A percentile compares a stretch with the other conserved stretches of the same genome.
Conservation (phyloP, 352 stramenopile species). For the Phytopythium aichiense region DNA sequence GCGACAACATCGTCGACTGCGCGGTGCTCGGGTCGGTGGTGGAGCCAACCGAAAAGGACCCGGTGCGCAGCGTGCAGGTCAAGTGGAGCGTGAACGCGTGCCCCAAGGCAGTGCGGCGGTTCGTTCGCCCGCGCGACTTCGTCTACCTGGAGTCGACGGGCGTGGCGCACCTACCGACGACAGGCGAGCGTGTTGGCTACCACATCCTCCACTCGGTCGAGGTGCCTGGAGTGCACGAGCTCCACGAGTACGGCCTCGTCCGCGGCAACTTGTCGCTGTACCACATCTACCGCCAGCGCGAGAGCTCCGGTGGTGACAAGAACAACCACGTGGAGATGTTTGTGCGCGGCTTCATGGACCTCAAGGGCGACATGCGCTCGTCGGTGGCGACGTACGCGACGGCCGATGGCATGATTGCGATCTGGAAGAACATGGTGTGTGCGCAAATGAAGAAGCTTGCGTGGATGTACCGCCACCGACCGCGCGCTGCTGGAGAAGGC, state of each 20-base stretch:
- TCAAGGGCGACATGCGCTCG: slow-evolving; percentile 7
- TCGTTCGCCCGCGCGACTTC: slow-evolving; percentile 33
- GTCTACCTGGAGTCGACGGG: slow-evolving; percentile 38
- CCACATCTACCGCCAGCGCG: slow-evolving; percentile 27
- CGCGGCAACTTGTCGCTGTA: slow-evolving; percentile 29
- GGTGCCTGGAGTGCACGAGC: slow-evolving; percentile 12
- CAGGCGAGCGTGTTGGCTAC: slow-evolving; percentile 29
- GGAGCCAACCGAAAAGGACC: slow-evolving; percentile 16
- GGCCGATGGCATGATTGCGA: slow-evolving; percentile 1
- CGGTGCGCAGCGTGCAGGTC: slow-evolving; percentile 21
- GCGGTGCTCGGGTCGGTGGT: slow-evolving; percentile 18
- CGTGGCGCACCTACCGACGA: slow-evolving; percentile 15
- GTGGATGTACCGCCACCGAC: slow-evolving; percentile 21
- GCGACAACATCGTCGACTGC: slow-evolving; percentile 25
- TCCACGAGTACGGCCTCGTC: slow-evolving; percentile 18
- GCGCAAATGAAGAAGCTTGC: slow-evolving; percentile 46
- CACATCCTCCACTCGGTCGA: slow-evolving; percentile 31
- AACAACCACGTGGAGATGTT: slow-evolving; percentile 33
- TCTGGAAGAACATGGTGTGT: slow-evolving; percentile 22
- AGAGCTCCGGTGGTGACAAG: not conserved
- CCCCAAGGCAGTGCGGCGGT: slow-evolving; percentile 14
- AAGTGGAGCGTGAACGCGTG: slow-evolving; percentile 29
- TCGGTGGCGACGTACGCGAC: slow-evolving; percentile 13
- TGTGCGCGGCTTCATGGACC: slow-evolving; percentile 7
- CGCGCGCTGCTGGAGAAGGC: slow-evolving; percentile 11